Percentiles rank a stretch among this genome's conserved stretches.
Evolutionary conservation across 306 rosid genomes (phyloP).

Genomic region (Malus sylvestris): DNA sequence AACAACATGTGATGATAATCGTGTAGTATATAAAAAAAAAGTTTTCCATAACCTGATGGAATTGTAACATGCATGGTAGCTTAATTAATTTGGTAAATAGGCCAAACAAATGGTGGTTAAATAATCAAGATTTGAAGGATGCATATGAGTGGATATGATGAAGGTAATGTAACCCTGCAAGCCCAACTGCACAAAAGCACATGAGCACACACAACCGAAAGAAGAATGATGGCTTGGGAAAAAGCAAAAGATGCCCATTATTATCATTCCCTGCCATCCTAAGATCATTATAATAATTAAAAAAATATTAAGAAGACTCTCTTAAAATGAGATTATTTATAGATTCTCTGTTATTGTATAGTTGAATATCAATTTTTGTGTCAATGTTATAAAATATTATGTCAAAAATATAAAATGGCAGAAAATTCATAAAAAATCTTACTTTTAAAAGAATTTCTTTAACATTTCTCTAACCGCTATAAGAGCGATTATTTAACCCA

Average conservation of each 20-base stretch:
- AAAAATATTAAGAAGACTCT: accelerated
- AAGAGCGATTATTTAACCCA: neutral
- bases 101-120: neutral
- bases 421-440: too few species aligned
- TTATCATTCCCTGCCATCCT: neutral
- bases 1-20: too few species aligned
- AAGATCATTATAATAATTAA: neutral
- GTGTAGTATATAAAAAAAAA: too few species aligned
- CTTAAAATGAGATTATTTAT: accelerated
- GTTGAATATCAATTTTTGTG: too few species aligned
- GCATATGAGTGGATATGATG: neutral
- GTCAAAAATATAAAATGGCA: accelerated
- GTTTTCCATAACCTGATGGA: neutral
- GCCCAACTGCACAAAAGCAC: conserved; percentile 72
- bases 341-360: accelerated
- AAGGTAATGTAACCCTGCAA: conserved; percentile 5
- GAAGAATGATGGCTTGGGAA: conserved; percentile 31
- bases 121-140: neutral
- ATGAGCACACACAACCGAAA: conserved; percentile 31
- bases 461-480: too few species aligned
- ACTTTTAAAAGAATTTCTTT: too few species aligned
- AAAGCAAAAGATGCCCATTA: conserved; percentile 20
- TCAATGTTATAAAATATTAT: too few species aligned
- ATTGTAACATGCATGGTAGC: neutral
- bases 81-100: neutral